Evolutionary conservation across 1,284 basidiomycete genomes (phyloP).

Genomic region (Trametes hirsuta): DNA sequence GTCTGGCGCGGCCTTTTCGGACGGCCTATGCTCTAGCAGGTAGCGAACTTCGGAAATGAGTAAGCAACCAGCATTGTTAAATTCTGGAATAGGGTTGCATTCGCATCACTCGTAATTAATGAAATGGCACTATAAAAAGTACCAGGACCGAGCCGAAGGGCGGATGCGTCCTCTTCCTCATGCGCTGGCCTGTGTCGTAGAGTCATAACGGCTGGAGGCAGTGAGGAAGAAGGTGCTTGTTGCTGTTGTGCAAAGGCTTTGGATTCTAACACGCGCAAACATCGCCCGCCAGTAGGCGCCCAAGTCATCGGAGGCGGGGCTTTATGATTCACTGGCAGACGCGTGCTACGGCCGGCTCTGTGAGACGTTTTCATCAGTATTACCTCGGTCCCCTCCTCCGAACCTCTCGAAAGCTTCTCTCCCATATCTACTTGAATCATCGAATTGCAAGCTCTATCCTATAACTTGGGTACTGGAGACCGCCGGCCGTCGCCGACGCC

Average conservation of each 20-base stretch:
- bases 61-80: conserved; percentile 89
- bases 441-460: background rate
- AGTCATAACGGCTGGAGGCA: conserved; percentile 42
- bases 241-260: conserved; percentile 31
- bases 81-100: conserved; percentile 53
- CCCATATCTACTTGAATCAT: background rate
- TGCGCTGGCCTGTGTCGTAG: conserved; percentile 52
- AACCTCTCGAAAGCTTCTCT: no score
- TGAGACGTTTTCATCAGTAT: no score
- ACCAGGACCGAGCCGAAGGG: conserved; percentile 71
- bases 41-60: conserved; percentile 92
- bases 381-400: no score
- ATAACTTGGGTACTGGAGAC: background rate
- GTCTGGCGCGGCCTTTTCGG: conserved; percentile 80
- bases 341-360: no score
- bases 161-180: conserved; percentile 74
- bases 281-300: conserved; percentile 6
- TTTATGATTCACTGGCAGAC: no score
- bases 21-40: conserved; percentile 74
- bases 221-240: conserved; percentile 23
- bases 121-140: conserved; percentile 4
- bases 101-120: background rate
- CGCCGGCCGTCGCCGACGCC: background rate
- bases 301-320: background rate
- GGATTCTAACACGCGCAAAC: conserved; percentile 34